Evolutionary conservation across 2,329 filamentous ascomycete species (phyloP).

Genomic region (Hawksworthiomyces lignivorus): DNA sequence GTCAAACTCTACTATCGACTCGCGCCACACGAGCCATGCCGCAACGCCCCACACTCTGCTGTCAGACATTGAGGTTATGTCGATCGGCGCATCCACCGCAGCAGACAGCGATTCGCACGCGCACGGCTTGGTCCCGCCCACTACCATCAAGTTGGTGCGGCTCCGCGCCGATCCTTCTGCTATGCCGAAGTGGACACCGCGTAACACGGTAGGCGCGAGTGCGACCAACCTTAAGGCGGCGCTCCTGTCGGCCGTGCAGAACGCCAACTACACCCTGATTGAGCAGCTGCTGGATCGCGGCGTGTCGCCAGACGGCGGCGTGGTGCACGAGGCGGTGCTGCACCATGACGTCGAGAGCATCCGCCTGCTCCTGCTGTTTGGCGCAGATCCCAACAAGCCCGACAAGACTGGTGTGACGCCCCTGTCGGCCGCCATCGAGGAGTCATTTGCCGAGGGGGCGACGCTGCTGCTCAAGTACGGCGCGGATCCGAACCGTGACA

Average conservation of each 20-base stretch:
- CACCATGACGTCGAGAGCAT: conserved; percentile 45
- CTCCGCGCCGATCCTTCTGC: conserved; percentile 41
- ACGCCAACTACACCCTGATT: conserved; percentile 47
- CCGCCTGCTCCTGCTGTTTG: conserved; percentile 48
- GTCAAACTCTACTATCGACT: conserved; percentile 12
- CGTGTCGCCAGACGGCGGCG: conserved; percentile 41
- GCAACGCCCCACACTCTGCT: too few species aligned
- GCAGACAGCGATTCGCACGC: conserved; percentile 20
- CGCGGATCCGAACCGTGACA: conserved; percentile 46
- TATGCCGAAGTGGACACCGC: conserved; percentile 46
- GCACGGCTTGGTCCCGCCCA: conserved; percentile 22
- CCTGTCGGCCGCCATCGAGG: conserved; percentile 42
- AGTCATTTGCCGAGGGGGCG: conserved; percentile 47
- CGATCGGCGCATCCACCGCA: conserved; percentile 11
- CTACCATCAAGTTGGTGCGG: conserved; percentile 34
- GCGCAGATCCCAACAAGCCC: conserved; percentile 45
- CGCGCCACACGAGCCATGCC: conserved; percentile 5
- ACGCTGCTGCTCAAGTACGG: conserved; percentile 57
- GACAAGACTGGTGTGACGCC: conserved; percentile 44
- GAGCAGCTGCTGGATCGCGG: conserved; percentile 52
- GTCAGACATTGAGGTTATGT: conserved; percentile 15
- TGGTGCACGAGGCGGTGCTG: conserved; percentile 45
- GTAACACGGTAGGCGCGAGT: conserved; percentile 35
- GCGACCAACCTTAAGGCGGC: conserved; percentile 37
- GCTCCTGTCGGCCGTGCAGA: conserved; percentile 47